Evolutionary conservation across 495 filamentous ascomycete species (phyloP).

Genomic region (Viridothelium virens): DNA sequence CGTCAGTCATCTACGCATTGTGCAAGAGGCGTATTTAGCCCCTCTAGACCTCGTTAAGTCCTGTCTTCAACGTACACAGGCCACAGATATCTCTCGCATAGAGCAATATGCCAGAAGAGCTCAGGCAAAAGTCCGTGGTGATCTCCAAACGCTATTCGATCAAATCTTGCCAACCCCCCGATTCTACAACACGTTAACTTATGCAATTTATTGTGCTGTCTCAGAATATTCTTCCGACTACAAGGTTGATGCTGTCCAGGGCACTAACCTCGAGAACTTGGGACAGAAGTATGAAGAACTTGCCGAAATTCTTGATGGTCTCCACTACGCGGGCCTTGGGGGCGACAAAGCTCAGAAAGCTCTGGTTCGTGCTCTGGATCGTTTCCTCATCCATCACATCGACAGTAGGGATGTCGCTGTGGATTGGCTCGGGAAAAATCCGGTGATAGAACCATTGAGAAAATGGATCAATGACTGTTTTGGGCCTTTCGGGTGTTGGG

Average conservation of each 20-base stretch:
- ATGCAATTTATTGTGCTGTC: conserved; percentile 26
- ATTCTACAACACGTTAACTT: conserved; percentile 27
- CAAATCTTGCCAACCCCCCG: conserved; percentile 26
- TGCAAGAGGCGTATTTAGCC: background rate
- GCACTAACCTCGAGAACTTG: conserved; percentile 11
- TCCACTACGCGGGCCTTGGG: conserved; percentile 65
- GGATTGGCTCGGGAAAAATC: conserved; percentile 51
- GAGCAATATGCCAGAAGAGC: conserved; percentile 4
- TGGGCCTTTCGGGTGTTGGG: conserved; percentile 54
- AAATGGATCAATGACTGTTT: conserved; percentile 70
- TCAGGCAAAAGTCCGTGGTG: conserved; percentile 14
- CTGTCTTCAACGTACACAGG: conserved; percentile 8
- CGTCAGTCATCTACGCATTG: background rate
- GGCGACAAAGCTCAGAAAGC: conserved; percentile 66
- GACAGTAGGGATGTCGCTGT: conserved; percentile 46
- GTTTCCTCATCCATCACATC: conserved; percentile 48
- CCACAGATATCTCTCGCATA: background rate
- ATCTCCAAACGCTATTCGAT: conserved; percentile 26
- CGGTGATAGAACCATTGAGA: conserved; percentile 49
- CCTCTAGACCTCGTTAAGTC: background rate
- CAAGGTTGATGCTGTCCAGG: conserved; percentile 1
- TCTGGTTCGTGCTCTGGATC: conserved; percentile 49
- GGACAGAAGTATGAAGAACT: background rate
- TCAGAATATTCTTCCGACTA: conserved; percentile 9
- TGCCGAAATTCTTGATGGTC: conserved; percentile 25